These are phyloP conservation scores for Ceriops decandra DNA, from an alignment of 345 rosid genomes.

Conservation along the genomic window DNA sequence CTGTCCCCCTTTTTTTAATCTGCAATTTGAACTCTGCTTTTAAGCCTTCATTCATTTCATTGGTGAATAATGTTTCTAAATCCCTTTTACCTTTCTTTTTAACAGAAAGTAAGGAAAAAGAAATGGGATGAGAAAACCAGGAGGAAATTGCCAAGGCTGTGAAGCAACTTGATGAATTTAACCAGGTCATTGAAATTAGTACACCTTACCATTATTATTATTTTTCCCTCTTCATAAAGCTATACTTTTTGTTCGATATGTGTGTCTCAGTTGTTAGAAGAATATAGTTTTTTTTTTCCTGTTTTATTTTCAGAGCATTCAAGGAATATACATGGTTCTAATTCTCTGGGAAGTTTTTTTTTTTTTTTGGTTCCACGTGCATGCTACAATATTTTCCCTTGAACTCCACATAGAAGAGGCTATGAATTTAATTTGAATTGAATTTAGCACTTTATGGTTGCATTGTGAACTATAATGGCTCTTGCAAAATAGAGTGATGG, in stretches of 20 bases:
- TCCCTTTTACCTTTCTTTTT: neutral
- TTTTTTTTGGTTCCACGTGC: neutral
- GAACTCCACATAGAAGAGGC: neutral
- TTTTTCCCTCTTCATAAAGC: too few relatives aligned
- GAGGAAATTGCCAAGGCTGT: conserved; percentile 83
- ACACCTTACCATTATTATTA: neutral
- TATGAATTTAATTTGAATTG: conserved; percentile 2
- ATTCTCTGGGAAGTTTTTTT: neutral
- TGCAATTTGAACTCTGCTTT: neutral
- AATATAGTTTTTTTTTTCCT: neutral
- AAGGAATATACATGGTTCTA: neutral
- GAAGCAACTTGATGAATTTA: conserved; percentile 56
- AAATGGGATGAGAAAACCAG: conserved; percentile 88
- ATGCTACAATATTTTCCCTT: neutral
- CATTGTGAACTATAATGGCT: neutral
- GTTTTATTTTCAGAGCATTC: conserved; percentile 4
- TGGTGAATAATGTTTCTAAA: neutral
- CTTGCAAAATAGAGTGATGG: neutral
- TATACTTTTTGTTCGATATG: too few relatives aligned
- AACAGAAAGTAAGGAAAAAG: conserved; percentile 69
- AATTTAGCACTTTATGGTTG: conserved; percentile 8
- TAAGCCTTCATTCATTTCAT: neutral
- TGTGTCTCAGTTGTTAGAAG: neutral
- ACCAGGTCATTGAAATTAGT: conserved; percentile 54
- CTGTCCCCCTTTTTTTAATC: neutral